A percentile compares a stretch with the other conserved stretches of the same genome.
These are phyloP conservation scores for Fraxinus floribunda DNA, from an alignment of 305 asterid genomes.

Conservation along the genomic window DNA sequence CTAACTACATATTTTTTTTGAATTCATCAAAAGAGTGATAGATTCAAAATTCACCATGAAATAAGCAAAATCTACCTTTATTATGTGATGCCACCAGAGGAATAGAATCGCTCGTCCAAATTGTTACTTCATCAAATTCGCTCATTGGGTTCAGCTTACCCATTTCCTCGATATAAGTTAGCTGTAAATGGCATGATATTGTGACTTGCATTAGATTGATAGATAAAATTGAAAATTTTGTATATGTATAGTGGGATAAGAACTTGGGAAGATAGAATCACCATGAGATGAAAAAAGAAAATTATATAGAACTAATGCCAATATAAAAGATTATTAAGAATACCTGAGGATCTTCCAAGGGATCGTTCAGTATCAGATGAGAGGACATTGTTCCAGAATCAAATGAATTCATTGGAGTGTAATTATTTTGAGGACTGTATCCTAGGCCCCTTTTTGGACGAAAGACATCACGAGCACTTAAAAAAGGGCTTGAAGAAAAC, in stretches of 20 bases:
- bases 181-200: slow-evolving; percentile 36
- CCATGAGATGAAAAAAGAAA: slow-evolving; percentile 15
- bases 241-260: neutral
- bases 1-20: slow-evolving; percentile 8
- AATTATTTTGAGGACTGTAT: slow-evolving; percentile 50
- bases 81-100: slow-evolving; percentile 84
- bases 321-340: slow-evolving; percentile 18
- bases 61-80: slow-evolving; percentile 53
- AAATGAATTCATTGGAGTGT: slow-evolving; percentile 41
- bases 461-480: slow-evolving; percentile 51
- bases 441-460: slow-evolving; percentile 64
- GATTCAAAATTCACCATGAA: slow-evolving; percentile 21
- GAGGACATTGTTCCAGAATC: slow-evolving; percentile 59
- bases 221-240: neutral
- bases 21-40: slow-evolving; percentile 9
- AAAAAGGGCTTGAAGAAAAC: slow-evolving; percentile 51
- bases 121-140: slow-evolving; percentile 86
- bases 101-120: slow-evolving; percentile 80
- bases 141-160: slow-evolving; percentile 67
- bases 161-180: slow-evolving; percentile 79
- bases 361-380: slow-evolving; percentile 76
- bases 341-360: slow-evolving; percentile 90
- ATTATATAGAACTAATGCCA: neutral
- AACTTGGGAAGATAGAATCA: slow-evolving; percentile 7
- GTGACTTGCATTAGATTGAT: slow-evolving; percentile 3